A percentile compares a stretch with the other conserved stretches of the same genome.
These are phyloP conservation scores for Diaporthe citri DNA, from an alignment of 2,329 filamentous ascomycete genomes.

Conservation along the genomic window DNA sequence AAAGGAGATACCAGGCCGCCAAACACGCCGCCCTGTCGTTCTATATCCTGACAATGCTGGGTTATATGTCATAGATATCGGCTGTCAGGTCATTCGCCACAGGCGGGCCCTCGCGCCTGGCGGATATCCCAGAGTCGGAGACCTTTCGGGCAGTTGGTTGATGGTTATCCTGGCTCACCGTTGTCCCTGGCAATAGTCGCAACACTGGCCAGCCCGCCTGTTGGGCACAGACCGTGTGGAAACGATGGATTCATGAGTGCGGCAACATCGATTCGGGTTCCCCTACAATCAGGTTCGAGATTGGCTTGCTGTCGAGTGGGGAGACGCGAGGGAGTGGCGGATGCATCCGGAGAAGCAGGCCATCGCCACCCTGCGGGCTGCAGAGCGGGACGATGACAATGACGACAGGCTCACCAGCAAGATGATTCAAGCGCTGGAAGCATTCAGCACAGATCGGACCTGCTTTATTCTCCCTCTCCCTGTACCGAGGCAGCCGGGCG, in stretches of 20 bases:
- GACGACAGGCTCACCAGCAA: too few species aligned
- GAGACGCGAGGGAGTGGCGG: neutral
- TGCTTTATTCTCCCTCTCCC: neutral
- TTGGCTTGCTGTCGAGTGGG: neutral
- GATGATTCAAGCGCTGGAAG: neutral
- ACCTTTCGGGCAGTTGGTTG: neutral
- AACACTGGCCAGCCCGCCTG: neutral
- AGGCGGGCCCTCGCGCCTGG: neutral
- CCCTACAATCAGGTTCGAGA: neutral
- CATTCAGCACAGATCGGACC: neutral
- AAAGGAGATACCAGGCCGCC: neutral
- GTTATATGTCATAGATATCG: neutral
- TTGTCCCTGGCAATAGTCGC: neutral
- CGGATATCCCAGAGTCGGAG: neutral
- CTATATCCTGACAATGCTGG: neutral
- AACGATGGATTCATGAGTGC: neutral
- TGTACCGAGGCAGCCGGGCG: neutral
- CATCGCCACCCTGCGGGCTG: neutral
- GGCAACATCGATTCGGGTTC: neutral
- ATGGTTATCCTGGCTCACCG: neutral
- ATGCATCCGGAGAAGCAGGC: neutral
- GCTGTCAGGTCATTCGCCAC: neutral
- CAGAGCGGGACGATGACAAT: neutral
- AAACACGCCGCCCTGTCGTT: neutral
- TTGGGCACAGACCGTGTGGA: neutral